A percentile compares a stretch with the other conserved stretches of the same genome.
Evolutionary conservation across 1,284 basidiomycete genomes (phyloP).

Genomic region (Fistulinella staudtii): DNA sequence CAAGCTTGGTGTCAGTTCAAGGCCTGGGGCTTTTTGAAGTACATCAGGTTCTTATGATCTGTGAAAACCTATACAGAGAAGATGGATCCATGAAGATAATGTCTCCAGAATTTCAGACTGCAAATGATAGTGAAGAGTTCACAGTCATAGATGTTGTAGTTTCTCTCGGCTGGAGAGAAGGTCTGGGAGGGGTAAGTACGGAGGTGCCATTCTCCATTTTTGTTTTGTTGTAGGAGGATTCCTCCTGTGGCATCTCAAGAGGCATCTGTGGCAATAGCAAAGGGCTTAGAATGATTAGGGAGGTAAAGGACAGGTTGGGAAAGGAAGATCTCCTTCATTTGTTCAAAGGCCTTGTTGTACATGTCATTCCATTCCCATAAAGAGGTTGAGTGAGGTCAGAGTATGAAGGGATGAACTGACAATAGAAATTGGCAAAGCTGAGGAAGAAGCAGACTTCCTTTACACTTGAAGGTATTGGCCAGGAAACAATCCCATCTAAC

Average conservation of each 20-base stretch:
- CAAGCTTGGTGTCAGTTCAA: conserved; percentile 33
- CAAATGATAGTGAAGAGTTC: conserved; percentile 44
- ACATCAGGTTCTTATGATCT: conserved; percentile 39
- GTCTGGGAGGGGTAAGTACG: too few relatives aligned
- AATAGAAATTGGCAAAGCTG: background rate
- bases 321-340: background rate
- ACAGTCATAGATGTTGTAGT: conserved; percentile 47
- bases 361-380: background rate
- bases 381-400: background rate
- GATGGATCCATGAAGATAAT: conserved; percentile 34
- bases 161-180: conserved; percentile 32
- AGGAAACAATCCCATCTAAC: too few relatives aligned
- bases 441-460: too few relatives aligned
- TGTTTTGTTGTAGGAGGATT: too few relatives aligned
- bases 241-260: background rate
- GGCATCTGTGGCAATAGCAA: background rate
- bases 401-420: background rate
- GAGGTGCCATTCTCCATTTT: too few relatives aligned
- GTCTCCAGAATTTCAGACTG: conserved; percentile 37
- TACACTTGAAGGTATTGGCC: too few relatives aligned
- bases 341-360: background rate
- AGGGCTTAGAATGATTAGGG: background rate
- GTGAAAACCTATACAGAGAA: conserved; percentile 30
- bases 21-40: conserved; percentile 31
- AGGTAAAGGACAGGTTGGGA: background rate